phyloP scores from a whole-genome alignment of 2,329 filamentous ascomycete genomes.

The Nakataea oryzae region DNA sequence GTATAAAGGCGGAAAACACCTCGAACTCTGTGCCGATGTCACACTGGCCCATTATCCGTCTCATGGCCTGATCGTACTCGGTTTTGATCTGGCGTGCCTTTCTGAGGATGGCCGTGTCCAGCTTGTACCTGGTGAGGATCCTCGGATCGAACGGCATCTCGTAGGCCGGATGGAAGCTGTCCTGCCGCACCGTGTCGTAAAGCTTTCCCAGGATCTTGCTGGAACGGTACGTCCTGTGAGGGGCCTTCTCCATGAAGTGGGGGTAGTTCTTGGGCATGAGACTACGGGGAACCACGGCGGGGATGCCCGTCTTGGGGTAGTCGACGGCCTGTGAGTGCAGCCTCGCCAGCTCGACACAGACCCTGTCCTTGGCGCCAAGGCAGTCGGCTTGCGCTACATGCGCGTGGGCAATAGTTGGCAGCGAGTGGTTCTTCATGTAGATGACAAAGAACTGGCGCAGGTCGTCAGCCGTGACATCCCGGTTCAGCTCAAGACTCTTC shows the following conservation, averaged over 20 bases:
- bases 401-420: constrained; percentile 69
- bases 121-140: constrained; percentile 53
- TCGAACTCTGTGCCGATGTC: constrained; percentile 84
- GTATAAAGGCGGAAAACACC: constrained; percentile 76
- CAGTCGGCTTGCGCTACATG: constrained; percentile 72
- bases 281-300: constrained; percentile 54
- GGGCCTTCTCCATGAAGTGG: constrained; percentile 75
- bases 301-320: constrained; percentile 80
- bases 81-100: constrained; percentile 58
- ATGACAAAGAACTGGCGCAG: constrained; percentile 78
- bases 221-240: constrained; percentile 52
- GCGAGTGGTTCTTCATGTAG: constrained; percentile 84
- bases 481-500: constrained; percentile 41
- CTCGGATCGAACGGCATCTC: constrained; percentile 64
- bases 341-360: constrained; percentile 63
- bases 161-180: constrained; percentile 66
- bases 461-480: constrained; percentile 60
- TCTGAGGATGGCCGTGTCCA: constrained; percentile 44
- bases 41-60: constrained; percentile 74
- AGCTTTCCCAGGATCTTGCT: constrained; percentile 65
- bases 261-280: constrained; percentile 60
- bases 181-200: constrained; percentile 61
- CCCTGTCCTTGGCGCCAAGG: constrained; percentile 54
- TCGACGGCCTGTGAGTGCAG: constrained; percentile 90
- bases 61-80: constrained; percentile 67